A percentile compares a stretch with the other conserved stretches of the same genome.
These are phyloP conservation scores for Jamesozyma lodderae DNA, from an alignment of 805 yeast species.

Conservation along the genomic window DNA sequence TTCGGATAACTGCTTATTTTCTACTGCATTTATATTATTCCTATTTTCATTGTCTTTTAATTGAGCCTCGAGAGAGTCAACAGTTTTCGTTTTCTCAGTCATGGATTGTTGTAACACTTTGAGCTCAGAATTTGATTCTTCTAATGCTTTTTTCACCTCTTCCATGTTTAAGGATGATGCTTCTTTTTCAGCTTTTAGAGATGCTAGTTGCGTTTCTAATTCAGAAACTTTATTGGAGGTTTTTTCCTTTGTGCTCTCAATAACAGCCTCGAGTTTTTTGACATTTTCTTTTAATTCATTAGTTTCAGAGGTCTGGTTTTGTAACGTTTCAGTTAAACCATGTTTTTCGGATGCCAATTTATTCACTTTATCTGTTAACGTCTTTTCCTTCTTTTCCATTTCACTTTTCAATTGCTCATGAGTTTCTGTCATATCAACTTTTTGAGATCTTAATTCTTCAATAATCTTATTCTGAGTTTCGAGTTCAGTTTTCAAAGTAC, in stretches of 20 bases:
- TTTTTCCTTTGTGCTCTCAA: background rate
- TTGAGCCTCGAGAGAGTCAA: background rate
- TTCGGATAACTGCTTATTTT: background rate
- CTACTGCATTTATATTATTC: background rate
- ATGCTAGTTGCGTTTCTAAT: background rate
- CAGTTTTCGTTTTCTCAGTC: background rate
- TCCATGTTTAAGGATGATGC: background rate
- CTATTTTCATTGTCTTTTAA: background rate
- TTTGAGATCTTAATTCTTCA: background rate
- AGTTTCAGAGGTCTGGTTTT: background rate
- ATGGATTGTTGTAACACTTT: background rate
- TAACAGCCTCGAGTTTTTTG: background rate
- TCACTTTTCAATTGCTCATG: background rate
- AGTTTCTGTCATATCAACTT: background rate
- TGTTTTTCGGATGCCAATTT: background rate
- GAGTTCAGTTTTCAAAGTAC: background rate
- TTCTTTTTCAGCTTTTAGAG: background rate
- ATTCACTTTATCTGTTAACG: background rate
- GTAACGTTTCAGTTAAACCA: background rate
- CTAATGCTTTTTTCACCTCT: background rate
- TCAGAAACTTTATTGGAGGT: background rate
- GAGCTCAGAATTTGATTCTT: background rate
- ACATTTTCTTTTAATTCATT: background rate
- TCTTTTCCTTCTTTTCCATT: background rate
- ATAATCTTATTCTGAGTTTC: background rate